Evolutionary conservation across 2,329 filamentous ascomycete genomes (phyloP).

Genomic region (Phialemoniopsis sp.): DNA sequence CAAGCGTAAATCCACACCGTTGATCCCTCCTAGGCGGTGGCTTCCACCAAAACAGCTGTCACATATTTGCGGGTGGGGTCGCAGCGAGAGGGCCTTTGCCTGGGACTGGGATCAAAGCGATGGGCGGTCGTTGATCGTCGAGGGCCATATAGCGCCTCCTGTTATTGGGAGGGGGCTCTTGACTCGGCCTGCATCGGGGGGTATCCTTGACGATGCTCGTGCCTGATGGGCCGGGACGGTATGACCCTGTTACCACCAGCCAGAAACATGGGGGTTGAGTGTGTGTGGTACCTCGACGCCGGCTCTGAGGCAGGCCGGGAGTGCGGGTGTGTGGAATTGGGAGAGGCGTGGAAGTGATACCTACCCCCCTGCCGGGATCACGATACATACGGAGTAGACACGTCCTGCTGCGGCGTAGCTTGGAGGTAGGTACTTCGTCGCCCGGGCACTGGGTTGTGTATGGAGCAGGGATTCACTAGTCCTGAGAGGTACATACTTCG

Average conservation of each 20-base stretch:
- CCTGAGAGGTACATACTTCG: too few species aligned
- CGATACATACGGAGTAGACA: too few species aligned
- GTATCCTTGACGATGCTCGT: constrained; percentile 20
- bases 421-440: too few species aligned
- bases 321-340: constrained; percentile 18
- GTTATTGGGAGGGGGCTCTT: constrained; percentile 30
- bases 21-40: constrained; percentile 44
- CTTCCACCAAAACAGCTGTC: constrained; percentile 41
- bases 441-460: too few species aligned
- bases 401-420: too few species aligned
- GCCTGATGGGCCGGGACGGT: constrained; percentile 9
- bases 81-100: constrained; percentile 23
- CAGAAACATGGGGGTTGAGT: constrained; percentile 10
- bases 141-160: constrained; percentile 36
- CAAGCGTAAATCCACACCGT: constrained; percentile 17
- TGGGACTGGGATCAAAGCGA: constrained; percentile 35
- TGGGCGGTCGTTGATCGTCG: constrained; percentile 18
- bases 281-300: constrained; percentile 8
- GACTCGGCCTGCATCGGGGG: constrained; percentile 32
- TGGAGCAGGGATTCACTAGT: too few species aligned
- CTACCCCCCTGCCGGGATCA: constrained; percentile 1
- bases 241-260: constrained; percentile 15
- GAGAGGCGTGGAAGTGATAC: constrained; percentile 14
- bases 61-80: constrained; percentile 51
- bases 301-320: constrained; percentile 9